phyloP scores from a whole-genome alignment of 2,329 filamentous ascomycete species.

The Ilyonectria destructans region DNA sequence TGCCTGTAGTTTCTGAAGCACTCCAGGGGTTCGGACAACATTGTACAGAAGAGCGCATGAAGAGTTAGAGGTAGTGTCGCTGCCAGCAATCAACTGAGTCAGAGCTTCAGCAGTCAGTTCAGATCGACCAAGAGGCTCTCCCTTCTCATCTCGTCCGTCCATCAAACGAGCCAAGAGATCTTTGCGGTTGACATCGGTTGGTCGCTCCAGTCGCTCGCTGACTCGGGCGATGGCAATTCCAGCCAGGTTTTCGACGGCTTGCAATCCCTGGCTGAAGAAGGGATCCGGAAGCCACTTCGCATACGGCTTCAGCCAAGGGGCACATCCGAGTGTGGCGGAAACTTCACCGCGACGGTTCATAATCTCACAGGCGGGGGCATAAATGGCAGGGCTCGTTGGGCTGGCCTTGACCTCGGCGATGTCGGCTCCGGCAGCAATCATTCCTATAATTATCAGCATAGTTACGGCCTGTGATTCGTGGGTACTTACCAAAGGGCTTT shows the following conservation, averaged over 20 bases:
- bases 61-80: conserved; percentile 85
- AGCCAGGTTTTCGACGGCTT: conserved; percentile 84
- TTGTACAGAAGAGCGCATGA: conserved; percentile 89
- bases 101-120: conserved; percentile 92
- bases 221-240: conserved; percentile 92
- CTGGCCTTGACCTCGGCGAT: conserved; percentile 80
- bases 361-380: conserved; percentile 89
- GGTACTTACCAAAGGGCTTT: conserved; percentile 59
- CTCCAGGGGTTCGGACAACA: conserved; percentile 78
- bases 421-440: conserved; percentile 84
- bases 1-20: conserved; percentile 79
- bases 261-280: conserved; percentile 84
- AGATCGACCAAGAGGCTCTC: conserved; percentile 81
- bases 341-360: conserved; percentile 92
- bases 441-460: conserved; percentile 53
- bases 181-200: conserved; percentile 74
- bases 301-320: conserved; percentile 83
- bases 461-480: fast-evolving
- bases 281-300: conserved; percentile 86
- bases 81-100: conserved; percentile 88
- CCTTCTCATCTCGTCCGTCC: conserved; percentile 87
- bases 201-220: conserved; percentile 79
- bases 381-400: conserved; percentile 74
- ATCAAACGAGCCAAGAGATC: conserved; percentile 89
- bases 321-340: conserved; percentile 83